phyloP scores from a whole-genome alignment of 768 basidiomycete species.

The Leucocoprinus leucothites region DNA sequence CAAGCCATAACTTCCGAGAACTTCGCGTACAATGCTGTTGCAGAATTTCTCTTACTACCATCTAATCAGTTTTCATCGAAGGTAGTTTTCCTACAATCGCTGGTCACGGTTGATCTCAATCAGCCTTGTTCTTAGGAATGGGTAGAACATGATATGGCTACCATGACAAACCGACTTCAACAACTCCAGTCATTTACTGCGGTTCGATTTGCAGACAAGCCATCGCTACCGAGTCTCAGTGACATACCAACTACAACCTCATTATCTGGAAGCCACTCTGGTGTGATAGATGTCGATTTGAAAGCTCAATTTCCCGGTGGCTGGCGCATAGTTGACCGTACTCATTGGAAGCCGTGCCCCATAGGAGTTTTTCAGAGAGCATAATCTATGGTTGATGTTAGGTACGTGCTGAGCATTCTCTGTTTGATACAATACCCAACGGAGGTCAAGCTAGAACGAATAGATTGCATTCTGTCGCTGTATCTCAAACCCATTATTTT shows the following conservation, averaged over 20 bases:
- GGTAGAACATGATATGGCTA: constrained; percentile 43
- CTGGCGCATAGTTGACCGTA: constrained; percentile 49
- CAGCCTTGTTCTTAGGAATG: constrained; percentile 28
- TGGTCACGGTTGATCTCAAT: background rate
- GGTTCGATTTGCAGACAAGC: background rate
- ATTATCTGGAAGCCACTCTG: background rate
- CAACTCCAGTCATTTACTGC: constrained; percentile 24
- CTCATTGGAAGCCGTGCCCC: constrained; percentile 62
- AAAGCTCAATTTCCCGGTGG: constrained; percentile 29
- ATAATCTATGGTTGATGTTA: background rate
- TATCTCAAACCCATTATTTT: too few relatives aligned
- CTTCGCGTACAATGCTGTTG: constrained; percentile 28
- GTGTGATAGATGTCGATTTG: background rate
- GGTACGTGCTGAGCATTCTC: too few relatives aligned
- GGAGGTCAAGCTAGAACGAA: too few relatives aligned
- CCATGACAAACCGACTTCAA: constrained; percentile 54
- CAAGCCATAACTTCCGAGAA: constrained; percentile 35
- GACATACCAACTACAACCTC: background rate
- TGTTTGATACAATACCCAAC: too few relatives aligned
- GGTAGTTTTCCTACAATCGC: background rate
- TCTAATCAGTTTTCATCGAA: constrained; percentile 5
- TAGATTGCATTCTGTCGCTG: too few relatives aligned
- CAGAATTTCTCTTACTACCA: constrained; percentile 21
- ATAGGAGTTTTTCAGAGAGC: constrained; percentile 47
- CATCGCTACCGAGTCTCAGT: background rate